Base-by-base conservation (phyloP, 768 basidiomycete species). In the Lactarius psammicola region DNA sequence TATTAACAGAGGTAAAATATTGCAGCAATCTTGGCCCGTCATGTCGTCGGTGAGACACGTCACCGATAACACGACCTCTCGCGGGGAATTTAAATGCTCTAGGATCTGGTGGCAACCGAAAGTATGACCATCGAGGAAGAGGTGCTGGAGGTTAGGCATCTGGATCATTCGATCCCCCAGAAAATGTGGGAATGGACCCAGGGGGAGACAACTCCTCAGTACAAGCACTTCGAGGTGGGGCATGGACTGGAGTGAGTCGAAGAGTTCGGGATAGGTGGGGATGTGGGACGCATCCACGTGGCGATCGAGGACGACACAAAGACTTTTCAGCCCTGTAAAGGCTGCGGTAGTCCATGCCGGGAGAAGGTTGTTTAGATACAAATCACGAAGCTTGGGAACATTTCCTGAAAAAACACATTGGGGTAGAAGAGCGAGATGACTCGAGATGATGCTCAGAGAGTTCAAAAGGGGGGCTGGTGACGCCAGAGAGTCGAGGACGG, bases 11-110 rank as follows among this genome's bases (percentile, higher is more conserved):
- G 65, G 65, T 46, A 66, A 46, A 36, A 66, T n/a, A 20, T 62
- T 51, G 51, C 61, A 58, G 49, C 61, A 63, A 20, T 66, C 65
- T 34, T 62, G 33, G 51, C 65, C 65, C 0, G 65, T 58, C 20
- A 55, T 34, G 20, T 66, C 65, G 40, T 59, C 65, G 8, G 65
- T 63, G 31, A 63, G 26, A 42, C 57, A 66, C 58, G 51, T 54
- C 6, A 61, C 56, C 15, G 31, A 7, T 23, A 59, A 26, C 1
- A 26, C 11, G 15, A 57, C 33, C 28, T 62, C 57, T 33, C 20
- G 40, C 10, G 65, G 65, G 33, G 59, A 63, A 20, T n/a, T 20
- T 11, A 66, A 23, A 46, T 59, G 56, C 26, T 62, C 40, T 2
- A 66, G 26, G 38, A 63, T 36, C 26, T 59, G 60, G 51, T 49